phyloP scores from a whole-genome alignment of 2,329 filamentous ascomycete species.

The Alternaria gansuensis region DNA sequence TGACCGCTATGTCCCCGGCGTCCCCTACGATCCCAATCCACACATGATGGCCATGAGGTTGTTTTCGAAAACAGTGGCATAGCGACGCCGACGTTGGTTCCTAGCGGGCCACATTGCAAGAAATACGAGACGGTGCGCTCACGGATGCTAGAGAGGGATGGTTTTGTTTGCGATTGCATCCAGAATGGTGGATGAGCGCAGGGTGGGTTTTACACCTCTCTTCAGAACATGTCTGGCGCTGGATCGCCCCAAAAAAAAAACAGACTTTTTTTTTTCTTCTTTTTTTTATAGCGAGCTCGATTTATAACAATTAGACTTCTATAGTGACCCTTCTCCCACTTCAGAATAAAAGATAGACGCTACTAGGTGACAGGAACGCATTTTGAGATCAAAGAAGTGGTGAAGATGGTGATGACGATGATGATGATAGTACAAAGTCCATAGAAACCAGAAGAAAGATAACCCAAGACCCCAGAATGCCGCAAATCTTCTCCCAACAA shows the following conservation, averaged over 20 bases:
- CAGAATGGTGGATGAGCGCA: not conserved
- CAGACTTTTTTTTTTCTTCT: too few relatives aligned
- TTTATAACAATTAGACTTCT: not conserved
- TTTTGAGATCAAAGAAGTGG: not conserved
- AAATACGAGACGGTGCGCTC: not conserved
- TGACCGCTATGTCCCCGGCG: conserved; percentile 1
- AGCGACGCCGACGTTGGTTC: not conserved
- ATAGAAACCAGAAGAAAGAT: not conserved
- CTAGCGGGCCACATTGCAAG: not conserved
- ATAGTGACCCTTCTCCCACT: not conserved
- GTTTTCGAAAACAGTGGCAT: not conserved
- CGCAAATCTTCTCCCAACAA: not conserved
- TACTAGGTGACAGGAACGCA: not conserved
- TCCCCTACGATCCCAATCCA: not conserved
- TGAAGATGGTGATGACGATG: not conserved
- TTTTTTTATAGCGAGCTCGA: not conserved
- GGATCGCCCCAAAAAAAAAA: not conserved
- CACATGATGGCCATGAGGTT: not conserved
- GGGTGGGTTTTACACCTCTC: not conserved
- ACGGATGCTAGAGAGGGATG: not conserved
- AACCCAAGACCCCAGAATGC: not conserved
- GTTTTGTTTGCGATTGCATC: not conserved
- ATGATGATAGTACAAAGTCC: not conserved
- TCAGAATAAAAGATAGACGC: not conserved
- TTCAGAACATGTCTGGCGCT: not conserved